phyloP scores from a whole-genome alignment of 139 green algal species.

The Chlorella sp. region DNA sequence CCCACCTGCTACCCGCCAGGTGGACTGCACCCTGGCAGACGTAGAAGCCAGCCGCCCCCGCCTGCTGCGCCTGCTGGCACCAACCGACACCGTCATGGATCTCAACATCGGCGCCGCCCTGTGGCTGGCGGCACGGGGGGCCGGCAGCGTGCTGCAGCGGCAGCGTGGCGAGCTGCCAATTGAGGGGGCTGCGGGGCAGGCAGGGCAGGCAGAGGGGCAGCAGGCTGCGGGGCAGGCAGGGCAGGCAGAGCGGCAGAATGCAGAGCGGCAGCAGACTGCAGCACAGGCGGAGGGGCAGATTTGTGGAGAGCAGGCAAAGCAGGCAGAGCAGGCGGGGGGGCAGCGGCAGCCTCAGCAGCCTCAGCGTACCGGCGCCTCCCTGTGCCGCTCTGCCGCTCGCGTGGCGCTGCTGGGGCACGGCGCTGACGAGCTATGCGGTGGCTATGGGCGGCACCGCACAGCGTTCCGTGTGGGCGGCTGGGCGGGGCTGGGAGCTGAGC shows the following conservation, averaged over 20 bases:
- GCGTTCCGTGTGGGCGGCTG: slow-evolving; percentile 58
- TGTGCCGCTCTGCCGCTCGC: slow-evolving; percentile 63
- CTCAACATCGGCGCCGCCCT: slow-evolving; percentile 94
- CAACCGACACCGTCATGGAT: slow-evolving; percentile 92
- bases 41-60: slow-evolving; percentile 59
- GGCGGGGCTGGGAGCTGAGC: slow-evolving; percentile 68
- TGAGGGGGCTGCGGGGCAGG: background rate
- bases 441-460: slow-evolving; percentile 94
- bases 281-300: background rate
- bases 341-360: background rate
- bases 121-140: slow-evolving; percentile 79
- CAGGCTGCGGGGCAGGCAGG: background rate
- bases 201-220: background rate
- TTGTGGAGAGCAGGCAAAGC: background rate
- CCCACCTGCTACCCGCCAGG: slow-evolving; percentile 15
- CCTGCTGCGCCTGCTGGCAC: slow-evolving; percentile 82
- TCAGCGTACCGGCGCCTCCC: background rate
- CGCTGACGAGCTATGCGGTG: slow-evolving; percentile 93
- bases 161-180: too few species aligned
- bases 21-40: slow-evolving; percentile 79
- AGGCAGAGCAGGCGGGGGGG: background rate
- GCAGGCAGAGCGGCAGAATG: slow-evolving; percentile 8
- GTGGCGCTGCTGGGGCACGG: slow-evolving; percentile 93
- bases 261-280: slow-evolving; percentile 56
- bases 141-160: slow-evolving; percentile 51